Conservation (phyloP, 176 grass and related monocot genomes). For the Avena eriantha region DNA sequence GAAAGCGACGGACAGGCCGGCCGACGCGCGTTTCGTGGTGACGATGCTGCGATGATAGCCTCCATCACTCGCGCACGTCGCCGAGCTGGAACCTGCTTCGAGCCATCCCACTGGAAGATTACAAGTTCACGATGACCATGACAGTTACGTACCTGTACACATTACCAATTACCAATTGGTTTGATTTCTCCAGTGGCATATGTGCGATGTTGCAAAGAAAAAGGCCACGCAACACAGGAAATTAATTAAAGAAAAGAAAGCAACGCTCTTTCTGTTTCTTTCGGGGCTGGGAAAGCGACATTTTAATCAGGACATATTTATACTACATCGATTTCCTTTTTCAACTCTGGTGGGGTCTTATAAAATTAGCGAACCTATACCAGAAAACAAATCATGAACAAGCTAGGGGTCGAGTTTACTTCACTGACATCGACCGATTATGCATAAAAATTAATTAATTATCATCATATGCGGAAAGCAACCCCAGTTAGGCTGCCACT, state of each 20-base stretch:
- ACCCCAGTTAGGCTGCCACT: slow-evolving; percentile 33
- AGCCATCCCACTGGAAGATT: slow-evolving; percentile 10
- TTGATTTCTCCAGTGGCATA: no score
- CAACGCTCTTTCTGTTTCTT: not conserved
- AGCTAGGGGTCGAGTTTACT: not conserved
- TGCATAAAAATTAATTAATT: not conserved
- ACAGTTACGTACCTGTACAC: slow-evolving; percentile 19
- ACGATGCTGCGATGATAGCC: slow-evolving; percentile 22
- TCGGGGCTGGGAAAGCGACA: not conserved
- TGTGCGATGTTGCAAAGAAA: slow-evolving; percentile 31
- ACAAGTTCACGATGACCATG: not conserved
- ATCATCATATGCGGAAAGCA: slow-evolving; percentile 40
- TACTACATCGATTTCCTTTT: not conserved
- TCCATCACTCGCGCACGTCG: slow-evolving; percentile 16
- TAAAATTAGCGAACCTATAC: not conserved
- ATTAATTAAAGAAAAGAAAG: not conserved
- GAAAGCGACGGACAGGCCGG: not conserved
- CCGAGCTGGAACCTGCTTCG: not conserved
- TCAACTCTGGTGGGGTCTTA: not conserved
- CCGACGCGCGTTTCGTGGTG: not conserved
- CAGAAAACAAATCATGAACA: not conserved
- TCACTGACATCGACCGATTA: slow-evolving; percentile 21
- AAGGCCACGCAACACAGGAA: not conserved
- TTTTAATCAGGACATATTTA: not conserved
- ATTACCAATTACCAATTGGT: no score